Base-by-base conservation (phyloP, 2,329 filamentous ascomycete species). In the Cladosporium sp. region DNA sequence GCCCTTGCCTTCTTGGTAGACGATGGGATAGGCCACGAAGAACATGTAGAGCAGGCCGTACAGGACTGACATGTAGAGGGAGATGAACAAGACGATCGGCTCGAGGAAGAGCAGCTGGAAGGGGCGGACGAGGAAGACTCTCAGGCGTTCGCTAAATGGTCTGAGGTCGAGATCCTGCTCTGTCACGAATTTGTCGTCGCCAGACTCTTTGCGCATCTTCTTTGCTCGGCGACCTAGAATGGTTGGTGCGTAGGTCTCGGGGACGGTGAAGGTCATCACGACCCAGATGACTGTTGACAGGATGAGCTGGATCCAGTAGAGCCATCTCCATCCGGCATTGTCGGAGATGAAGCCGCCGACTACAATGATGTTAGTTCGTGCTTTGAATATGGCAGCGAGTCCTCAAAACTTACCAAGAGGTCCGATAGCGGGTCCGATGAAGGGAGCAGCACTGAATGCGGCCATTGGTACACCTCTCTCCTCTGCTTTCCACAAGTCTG, bases 281-380 rank as follows among this genome's bases (percentile, higher is more conserved):
- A 88, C 61, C 84, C 88, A 94, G 65, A 88, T 83, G 51, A 87
- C 70, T 14, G 80, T 85, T 25, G 88, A 79, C 12, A 94, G 70
- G 68, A 96, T 95, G 11, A 94, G 78, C 69, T 93, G 90, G 65
- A 96, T 84, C 88, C 89, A 93, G 77, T 94, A 94, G 0, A 94
- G 78, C 70, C 71, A 72, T 39, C 70, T 60, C 71, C 70, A 73
- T 38, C 69, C 70, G 4, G 69, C 59, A 14, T 64, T 89, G 65
- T 92, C 88, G 7, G 82, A 81, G 1, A 94, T 78, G 70, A 86
- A 95, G 11, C 90, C 91, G 64, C 91, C 92, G 6, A 88, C 70
- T 82, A 0, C 96, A 64, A 9, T 17, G 15, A 7, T 11, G 77
- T 76, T n/a, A 66, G 75, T 71, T 65, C 61, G 8, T 20, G 34